phyloP scores from a whole-genome alignment of 805 yeast genomes.

The Pichia gijzeniarum region DNA sequence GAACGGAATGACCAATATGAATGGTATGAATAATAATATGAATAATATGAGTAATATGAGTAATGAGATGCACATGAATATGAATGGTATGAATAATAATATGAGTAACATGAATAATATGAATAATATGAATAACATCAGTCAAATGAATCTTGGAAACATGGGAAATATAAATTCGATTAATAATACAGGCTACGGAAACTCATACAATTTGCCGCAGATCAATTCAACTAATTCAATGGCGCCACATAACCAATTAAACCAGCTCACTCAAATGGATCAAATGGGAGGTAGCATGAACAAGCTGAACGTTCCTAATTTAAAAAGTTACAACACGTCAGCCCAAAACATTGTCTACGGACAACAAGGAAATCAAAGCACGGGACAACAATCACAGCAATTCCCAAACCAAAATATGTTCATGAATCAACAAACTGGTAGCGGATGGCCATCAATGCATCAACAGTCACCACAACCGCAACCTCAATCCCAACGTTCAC shows the following conservation, averaged over 20 bases:
- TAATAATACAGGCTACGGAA: background rate
- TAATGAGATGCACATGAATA: background rate
- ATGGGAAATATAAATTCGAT: background rate
- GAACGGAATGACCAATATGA: background rate
- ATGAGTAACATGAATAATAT: background rate
- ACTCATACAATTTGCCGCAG: too few relatives aligned
- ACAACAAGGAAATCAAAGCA: background rate
- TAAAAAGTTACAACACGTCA: background rate
- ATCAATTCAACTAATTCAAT: background rate
- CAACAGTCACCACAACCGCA: constrained; percentile 18
- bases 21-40: background rate
- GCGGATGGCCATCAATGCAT: constrained; percentile 8
- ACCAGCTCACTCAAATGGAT: constrained; percentile 3
- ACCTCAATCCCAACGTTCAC: too few relatives aligned
- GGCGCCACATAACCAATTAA: background rate
- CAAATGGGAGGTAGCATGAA: background rate
- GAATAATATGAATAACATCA: background rate
- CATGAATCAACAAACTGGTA: constrained; percentile 5
- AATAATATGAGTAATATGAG: background rate
- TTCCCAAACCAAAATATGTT: constrained; percentile 2
- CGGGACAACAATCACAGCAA: constrained; percentile 5
- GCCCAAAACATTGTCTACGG: too few relatives aligned
- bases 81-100: background rate
- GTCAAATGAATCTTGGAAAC: background rate
- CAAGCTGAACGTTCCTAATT: background rate